Evolutionary conservation across 371 early-diverging fungal species (phyloP).

Genomic region (Mucor saturninus): DNA sequence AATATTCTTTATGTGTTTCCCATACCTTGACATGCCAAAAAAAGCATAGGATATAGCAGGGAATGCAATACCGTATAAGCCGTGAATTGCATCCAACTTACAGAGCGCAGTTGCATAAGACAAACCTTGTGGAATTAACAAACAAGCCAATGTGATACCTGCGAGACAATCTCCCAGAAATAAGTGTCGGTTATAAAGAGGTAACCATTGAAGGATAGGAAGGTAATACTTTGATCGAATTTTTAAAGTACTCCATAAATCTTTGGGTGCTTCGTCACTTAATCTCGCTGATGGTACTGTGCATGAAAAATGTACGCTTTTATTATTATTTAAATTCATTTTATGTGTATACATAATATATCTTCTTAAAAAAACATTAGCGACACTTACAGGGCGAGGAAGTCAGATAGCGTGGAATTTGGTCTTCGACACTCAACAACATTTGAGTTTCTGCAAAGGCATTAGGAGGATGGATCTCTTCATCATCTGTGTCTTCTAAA

Average conservation of each 20-base stretch:
- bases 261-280: slow-evolving; percentile 35
- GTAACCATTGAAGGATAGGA: slow-evolving; percentile 89
- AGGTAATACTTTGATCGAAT: slow-evolving; percentile 85
- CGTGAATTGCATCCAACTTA: slow-evolving; percentile 84
- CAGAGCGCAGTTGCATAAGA: slow-evolving; percentile 91
- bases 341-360: too few relatives aligned
- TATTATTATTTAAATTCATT: not conserved
- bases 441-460: slow-evolving; percentile 23
- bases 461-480: slow-evolving; percentile 23
- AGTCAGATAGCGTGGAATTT: slow-evolving; percentile 34
- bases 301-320: not conserved
- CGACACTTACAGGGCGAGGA: slow-evolving; percentile 34
- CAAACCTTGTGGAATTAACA: slow-evolving; percentile 88
- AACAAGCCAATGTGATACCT: slow-evolving; percentile 87
- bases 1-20: not conserved
- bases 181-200: slow-evolving; percentile 65
- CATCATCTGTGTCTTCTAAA: slow-evolving; percentile 30
- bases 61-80: slow-evolving; percentile 84
- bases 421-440: slow-evolving; percentile 23
- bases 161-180: slow-evolving; percentile 77
- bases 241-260: slow-evolving; percentile 45
- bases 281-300: slow-evolving; percentile 45
- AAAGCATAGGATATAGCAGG: slow-evolving; percentile 85
- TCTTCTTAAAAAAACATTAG: not conserved
- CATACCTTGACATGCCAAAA: slow-evolving; percentile 86